Evolutionary conservation across 208 protist genomes (phyloP).

Genomic region (Leishmania martiniquensis): DNA sequence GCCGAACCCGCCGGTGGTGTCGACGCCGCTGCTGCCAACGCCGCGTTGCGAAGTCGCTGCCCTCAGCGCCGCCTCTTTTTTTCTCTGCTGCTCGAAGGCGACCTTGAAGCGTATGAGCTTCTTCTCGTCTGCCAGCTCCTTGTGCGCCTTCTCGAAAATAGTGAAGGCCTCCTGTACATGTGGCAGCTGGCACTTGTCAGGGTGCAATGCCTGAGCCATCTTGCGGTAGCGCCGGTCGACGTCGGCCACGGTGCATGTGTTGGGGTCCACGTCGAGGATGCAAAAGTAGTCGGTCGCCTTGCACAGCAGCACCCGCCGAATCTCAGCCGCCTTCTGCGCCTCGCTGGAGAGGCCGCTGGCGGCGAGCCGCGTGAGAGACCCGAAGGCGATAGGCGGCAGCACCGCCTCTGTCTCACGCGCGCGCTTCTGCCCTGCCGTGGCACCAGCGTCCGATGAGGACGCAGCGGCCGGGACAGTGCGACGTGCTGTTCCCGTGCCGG

Average conservation of each 20-base stretch:
- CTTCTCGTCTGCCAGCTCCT: slow-evolving; percentile 69
- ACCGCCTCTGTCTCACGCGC: slow-evolving; percentile 6
- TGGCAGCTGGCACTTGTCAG: slow-evolving; percentile 88
- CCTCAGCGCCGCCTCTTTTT: slow-evolving; percentile 46
- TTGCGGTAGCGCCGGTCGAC: slow-evolving; percentile 71
- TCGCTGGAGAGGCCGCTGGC: slow-evolving; percentile 46
- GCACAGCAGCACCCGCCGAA: slow-evolving; percentile 78
- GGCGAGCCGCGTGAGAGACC: slow-evolving; percentile 42
- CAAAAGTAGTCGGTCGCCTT: slow-evolving; percentile 74
- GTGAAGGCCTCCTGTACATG: slow-evolving; percentile 80
- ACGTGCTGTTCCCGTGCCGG: slow-evolving; percentile 2
- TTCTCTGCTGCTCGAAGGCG: slow-evolving; percentile 59
- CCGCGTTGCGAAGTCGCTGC: slow-evolving; percentile 29
- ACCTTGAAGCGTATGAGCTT: slow-evolving; percentile 72
- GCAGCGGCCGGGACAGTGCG: slow-evolving; percentile 4
- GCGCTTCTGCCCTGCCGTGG: slow-evolving; percentile 10
- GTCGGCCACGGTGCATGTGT: slow-evolving; percentile 63
- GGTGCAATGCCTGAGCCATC: slow-evolving; percentile 88
- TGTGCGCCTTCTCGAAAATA: slow-evolving; percentile 80
- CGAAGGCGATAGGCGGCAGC: slow-evolving; percentile 40
- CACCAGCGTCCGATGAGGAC: slow-evolving; percentile 1
- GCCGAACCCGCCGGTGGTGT: background rate
- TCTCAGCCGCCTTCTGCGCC: slow-evolving; percentile 76
- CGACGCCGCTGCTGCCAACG: slow-evolving; percentile 1
- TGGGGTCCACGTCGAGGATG: slow-evolving; percentile 78